These are phyloP conservation scores for Platismatia glauca DNA, from an alignment of 495 filamentous ascomycete species.

Conservation along the genomic window DNA sequence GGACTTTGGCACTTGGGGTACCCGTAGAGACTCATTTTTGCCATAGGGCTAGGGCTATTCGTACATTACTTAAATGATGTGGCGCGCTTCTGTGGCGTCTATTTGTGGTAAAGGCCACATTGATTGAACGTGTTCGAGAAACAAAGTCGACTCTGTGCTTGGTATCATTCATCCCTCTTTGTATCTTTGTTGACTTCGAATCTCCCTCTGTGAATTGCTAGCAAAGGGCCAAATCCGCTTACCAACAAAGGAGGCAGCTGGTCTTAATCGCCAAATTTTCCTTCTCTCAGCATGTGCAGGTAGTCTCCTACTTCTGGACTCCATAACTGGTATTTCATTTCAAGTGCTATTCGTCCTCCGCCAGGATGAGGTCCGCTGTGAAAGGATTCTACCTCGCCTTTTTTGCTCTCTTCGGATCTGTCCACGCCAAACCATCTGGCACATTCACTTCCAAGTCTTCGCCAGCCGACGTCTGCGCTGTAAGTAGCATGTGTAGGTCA, in stretches of 20 bases:
- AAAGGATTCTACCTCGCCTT: constrained; percentile 67
- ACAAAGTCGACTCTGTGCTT: background rate
- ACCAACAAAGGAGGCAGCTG: constrained; percentile 1
- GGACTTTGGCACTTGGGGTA: background rate
- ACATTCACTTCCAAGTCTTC: constrained; percentile 32
- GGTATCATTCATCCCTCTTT: background rate
- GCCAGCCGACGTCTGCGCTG: constrained; percentile 53
- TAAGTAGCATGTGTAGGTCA: constrained; percentile 32
- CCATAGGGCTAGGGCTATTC: background rate
- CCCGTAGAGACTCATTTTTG: background rate
- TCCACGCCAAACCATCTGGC: constrained; percentile 34
- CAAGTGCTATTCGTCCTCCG: background rate
- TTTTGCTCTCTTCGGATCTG: constrained; percentile 58
- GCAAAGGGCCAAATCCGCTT: constrained; percentile 8
- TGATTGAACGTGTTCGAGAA: background rate
- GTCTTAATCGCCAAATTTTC: background rate
- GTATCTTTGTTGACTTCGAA: background rate
- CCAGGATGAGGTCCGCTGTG: constrained; percentile 55
- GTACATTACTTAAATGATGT: background rate
- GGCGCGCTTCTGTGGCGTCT: constrained; percentile 4
- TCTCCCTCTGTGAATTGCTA: background rate
- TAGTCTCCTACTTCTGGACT: background rate
- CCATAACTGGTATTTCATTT: background rate
- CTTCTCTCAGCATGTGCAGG: background rate
- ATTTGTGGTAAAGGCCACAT: constrained; percentile 2